Evolutionary conservation across 768 basidiomycete genomes (phyloP).

Genomic region (Mycena venus): DNA sequence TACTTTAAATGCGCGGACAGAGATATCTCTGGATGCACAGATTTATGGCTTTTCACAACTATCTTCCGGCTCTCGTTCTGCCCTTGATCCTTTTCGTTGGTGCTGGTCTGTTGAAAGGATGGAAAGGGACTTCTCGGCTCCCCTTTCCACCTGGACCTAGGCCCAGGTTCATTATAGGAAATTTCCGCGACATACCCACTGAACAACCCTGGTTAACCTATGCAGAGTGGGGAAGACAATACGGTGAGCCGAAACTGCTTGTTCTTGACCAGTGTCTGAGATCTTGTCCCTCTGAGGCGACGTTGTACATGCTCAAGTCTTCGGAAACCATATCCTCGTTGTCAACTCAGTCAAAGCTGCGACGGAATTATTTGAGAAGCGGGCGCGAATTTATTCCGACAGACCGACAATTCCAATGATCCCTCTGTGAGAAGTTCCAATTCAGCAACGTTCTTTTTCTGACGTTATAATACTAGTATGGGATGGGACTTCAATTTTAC

Average conservation of each 20-base stretch:
- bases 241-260: conserved; percentile 37
- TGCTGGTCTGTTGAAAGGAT: neutral
- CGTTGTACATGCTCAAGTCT: neutral
- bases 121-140: conserved; percentile 29
- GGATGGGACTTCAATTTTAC: conserved; percentile 47
- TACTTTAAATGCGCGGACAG: no score
- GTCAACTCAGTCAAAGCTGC: conserved; percentile 8
- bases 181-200: conserved; percentile 39
- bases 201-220: conserved; percentile 50
- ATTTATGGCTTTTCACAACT: neutral
- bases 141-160: conserved; percentile 40
- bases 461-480: conserved; percentile 42
- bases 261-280: neutral
- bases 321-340: neutral
- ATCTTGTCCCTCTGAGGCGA: neutral
- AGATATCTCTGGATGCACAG: neutral
- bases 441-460: neutral
- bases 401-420: conserved; percentile 7
- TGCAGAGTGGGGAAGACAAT: conserved; percentile 47
- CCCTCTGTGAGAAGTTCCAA: neutral
- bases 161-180: conserved; percentile 36
- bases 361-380: neutral
- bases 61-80: neutral
- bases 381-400: conserved; percentile 3
- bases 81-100: neutral